Conservation (phyloP, 352 stramenopile species). For the Thraustotheca clavata region DNA sequence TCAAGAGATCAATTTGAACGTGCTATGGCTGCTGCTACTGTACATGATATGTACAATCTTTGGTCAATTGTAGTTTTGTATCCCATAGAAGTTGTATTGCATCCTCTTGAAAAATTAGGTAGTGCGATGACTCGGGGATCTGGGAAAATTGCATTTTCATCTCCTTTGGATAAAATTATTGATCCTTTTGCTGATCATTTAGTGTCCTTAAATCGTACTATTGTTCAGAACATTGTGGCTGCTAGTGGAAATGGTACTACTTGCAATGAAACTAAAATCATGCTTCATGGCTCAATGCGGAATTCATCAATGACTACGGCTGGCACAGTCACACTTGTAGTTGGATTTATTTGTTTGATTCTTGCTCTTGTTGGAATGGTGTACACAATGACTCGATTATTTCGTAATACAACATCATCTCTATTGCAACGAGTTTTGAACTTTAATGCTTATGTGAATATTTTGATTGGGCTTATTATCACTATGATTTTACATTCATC, state of each 20-base stretch:
- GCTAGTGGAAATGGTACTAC: neutral
- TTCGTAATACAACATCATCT: conserved; percentile 74
- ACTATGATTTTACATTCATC: neutral
- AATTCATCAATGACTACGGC: neutral
- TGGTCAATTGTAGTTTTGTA: conserved; percentile 30
- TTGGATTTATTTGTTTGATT: conserved; percentile 43
- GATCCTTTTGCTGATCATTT: neutral
- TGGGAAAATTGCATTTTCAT: neutral
- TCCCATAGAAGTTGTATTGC: conserved; percentile 27
- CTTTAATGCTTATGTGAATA: conserved; percentile 86
- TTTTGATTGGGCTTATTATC: conserved; percentile 51
- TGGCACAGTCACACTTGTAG: conserved; percentile 14
- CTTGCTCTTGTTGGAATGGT: conserved; percentile 39
- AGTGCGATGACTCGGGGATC: conserved; percentile 23
- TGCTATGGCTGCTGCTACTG: conserved; percentile 51
- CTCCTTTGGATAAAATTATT: neutral
- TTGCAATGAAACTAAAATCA: neutral
- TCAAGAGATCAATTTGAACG: conserved; percentile 14
- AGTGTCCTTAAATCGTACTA: neutral
- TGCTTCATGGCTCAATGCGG: neutral
- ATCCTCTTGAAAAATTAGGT: conserved; percentile 26
- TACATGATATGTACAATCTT: conserved; percentile 73
- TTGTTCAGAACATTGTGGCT: neutral
- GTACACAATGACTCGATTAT: conserved; percentile 47
- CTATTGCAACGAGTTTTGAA: conserved; percentile 83